Evolutionary conservation across 805 yeast species (phyloP).

Genomic region (Cyberlindnera amylophila): DNA sequence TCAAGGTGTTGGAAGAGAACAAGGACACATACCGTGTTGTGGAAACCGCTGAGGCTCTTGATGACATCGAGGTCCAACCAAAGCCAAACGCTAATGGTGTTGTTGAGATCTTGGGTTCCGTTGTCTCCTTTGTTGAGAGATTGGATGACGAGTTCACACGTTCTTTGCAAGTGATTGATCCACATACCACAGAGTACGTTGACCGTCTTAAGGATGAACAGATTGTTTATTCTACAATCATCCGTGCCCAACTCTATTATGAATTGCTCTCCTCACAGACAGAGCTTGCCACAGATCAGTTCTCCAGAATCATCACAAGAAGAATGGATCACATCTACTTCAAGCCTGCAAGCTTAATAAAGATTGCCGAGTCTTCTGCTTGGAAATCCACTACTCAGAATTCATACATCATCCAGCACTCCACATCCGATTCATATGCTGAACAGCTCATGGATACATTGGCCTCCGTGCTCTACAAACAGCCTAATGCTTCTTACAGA

Average conservation of each 20-base stretch:
- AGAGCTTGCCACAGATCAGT: conserved; percentile 38
- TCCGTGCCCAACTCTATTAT: conserved; percentile 82
- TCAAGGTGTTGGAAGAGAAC: conserved; percentile 66
- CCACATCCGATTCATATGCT: conserved; percentile 37
- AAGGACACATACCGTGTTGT: conserved; percentile 57
- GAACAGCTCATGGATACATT: conserved; percentile 61
- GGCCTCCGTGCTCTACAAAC: conserved; percentile 61
- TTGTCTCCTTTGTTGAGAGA: conserved; percentile 85
- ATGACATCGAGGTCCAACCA: conserved; percentile 73
- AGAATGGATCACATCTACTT: conserved; percentile 91
- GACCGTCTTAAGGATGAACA: conserved; percentile 87
- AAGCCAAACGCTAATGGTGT: conserved; percentile 61
- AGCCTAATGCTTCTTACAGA: conserved; percentile 63
- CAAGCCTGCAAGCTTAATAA: conserved; percentile 77
- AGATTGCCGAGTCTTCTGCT: conserved; percentile 65
- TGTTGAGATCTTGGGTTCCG: conserved; percentile 74
- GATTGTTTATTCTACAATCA: conserved; percentile 65
- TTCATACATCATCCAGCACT: conserved; percentile 27
- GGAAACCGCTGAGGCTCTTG: conserved; percentile 67
- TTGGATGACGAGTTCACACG: conserved; percentile 91
- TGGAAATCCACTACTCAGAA: conserved; percentile 51
- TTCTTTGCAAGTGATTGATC: conserved; percentile 85
- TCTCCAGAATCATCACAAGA: conserved; percentile 72
- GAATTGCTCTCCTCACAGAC: conserved; percentile 55
- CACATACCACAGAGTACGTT: conserved; percentile 91